Conservation (phyloP, 176 grass and related monocot genomes). For the Avena eriantha region DNA sequence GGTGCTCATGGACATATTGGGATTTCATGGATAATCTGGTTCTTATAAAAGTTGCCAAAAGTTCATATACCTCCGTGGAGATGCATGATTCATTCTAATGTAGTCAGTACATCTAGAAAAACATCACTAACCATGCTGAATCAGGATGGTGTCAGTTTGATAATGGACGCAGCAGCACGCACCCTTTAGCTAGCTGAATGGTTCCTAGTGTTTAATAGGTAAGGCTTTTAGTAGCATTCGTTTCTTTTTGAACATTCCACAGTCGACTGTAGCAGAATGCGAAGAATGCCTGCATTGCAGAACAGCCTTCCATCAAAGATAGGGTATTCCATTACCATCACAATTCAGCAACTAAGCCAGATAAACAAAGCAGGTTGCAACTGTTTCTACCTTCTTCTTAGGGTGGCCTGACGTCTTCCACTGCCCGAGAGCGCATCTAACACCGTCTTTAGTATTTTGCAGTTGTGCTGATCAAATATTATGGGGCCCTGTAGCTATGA, state of each 20-base stretch:
- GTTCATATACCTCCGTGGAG: neutral
- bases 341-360: neutral
- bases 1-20: neutral
- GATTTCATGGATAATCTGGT: neutral
- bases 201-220: too few relatives aligned
- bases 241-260: neutral
- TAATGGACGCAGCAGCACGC: too few relatives aligned
- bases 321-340: neutral
- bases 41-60: neutral
- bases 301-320: neutral
- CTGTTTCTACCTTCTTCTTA: neutral
- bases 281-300: neutral
- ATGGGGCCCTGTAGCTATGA: neutral
- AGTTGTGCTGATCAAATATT: neutral
- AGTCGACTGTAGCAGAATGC: neutral
- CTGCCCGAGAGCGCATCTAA: neutral
- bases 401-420: neutral
- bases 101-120: slow-evolving; percentile 8
- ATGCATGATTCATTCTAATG: neutral
- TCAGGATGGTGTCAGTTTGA: too few relatives aligned
- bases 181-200: too few relatives aligned
- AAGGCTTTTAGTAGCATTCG: too few relatives aligned
- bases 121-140: slow-evolving; percentile 8
- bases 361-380: neutral
- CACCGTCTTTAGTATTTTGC: neutral